A percentile compares a stretch with the other conserved stretches of the same genome.
phyloP scores from a whole-genome alignment of 805 yeast genomes.

The Clavispora fructus region DNA sequence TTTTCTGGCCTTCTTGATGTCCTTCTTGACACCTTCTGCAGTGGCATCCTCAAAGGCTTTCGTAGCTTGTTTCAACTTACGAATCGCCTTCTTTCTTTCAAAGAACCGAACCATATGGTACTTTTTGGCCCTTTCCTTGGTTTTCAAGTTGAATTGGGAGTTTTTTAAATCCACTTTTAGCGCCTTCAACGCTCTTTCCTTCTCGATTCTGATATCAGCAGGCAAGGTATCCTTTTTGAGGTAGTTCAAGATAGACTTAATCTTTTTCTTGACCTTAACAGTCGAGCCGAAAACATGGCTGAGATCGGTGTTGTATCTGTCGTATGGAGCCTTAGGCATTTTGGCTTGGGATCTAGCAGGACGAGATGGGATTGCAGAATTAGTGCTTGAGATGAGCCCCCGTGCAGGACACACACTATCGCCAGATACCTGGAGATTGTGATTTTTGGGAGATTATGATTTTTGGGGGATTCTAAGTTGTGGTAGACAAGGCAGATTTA shows the following conservation, averaged over 20 bases:
- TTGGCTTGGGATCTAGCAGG: not conserved
- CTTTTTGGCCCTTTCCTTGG: slow-evolving; percentile 55
- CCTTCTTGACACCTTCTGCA: slow-evolving; percentile 30
- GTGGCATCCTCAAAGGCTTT: slow-evolving; percentile 32
- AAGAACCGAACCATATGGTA: slow-evolving; percentile 94
- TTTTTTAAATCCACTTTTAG: slow-evolving; percentile 52
- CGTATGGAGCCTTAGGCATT: slow-evolving; percentile 5
- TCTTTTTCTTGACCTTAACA: slow-evolving; percentile 60
- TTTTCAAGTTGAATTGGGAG: slow-evolving; percentile 40
- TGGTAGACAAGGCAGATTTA: too few relatives aligned
- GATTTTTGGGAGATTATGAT: not conserved
- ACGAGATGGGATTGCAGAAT: not conserved
- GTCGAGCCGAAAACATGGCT: slow-evolving; percentile 15
- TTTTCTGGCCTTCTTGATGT: slow-evolving; percentile 42
- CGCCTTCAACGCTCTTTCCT: slow-evolving; percentile 72
- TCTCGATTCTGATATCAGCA: slow-evolving; percentile 59
- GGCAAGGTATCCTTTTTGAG: slow-evolving; percentile 56
- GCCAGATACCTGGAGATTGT: too few relatives aligned
- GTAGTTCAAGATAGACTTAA: slow-evolving; percentile 78
- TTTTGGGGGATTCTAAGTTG: too few relatives aligned
- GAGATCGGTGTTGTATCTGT: slow-evolving; percentile 11
- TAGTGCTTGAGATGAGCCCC: not conserved
- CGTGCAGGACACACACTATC: not conserved
- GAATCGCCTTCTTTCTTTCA: slow-evolving; percentile 78
- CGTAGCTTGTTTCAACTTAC: slow-evolving; percentile 55